Base-by-base conservation (phyloP, 202 grass and related monocot species). In the Panicum hallii region DNA sequence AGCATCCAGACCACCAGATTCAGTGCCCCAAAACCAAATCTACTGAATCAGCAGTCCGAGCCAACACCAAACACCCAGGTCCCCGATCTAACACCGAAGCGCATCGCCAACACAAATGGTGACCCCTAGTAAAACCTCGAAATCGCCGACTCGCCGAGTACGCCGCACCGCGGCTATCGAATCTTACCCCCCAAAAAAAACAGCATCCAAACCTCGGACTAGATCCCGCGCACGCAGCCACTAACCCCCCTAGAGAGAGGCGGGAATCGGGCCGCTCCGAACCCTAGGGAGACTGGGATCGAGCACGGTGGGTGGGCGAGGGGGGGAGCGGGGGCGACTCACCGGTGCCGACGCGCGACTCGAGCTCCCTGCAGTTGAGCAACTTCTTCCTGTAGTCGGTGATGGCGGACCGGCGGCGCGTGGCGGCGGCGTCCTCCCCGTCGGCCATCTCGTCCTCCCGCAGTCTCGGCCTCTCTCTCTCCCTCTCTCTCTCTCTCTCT, bases 381-480 rank as follows among this genome's bases (percentile, higher is more conserved):
- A 99, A 76, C 89, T 99, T 99, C 86, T 96, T 99, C 15, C 97
- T 90, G 79, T 99, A 99, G 16, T 99, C 93, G 4, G 87, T 56
- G 20, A 83, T 64, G 43, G 88, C 84, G n/a, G 71, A 23, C 54
- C 86, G 83, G 38, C 93, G 89, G 44, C 90, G 86, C 14, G 85
- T 50, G n/a, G 86, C 90, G 48, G 78, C 84, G 32, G 88, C 88
- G 44, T 95, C 93, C 65, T 87, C 93, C 75, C 86, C 91, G 48
- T 94, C 97, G 76, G 89, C 89, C 89, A 91, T 91, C 85, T 36
- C 71, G 28, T 6, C 48, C 45, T 49, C 49, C 63, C 20, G 64
- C 47, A 57, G 60, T 82, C 44, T 68, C 12, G 17, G 32, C n/a
- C 32, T 13, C 2, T n/a, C 82, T 50, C 52, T 49, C 66, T 14